A percentile compares a stretch with the other conserved stretches of the same genome.
Evolutionary conservation across 2,329 filamentous ascomycete species (phyloP).

Genomic region (Sporothrix sp.): DNA sequence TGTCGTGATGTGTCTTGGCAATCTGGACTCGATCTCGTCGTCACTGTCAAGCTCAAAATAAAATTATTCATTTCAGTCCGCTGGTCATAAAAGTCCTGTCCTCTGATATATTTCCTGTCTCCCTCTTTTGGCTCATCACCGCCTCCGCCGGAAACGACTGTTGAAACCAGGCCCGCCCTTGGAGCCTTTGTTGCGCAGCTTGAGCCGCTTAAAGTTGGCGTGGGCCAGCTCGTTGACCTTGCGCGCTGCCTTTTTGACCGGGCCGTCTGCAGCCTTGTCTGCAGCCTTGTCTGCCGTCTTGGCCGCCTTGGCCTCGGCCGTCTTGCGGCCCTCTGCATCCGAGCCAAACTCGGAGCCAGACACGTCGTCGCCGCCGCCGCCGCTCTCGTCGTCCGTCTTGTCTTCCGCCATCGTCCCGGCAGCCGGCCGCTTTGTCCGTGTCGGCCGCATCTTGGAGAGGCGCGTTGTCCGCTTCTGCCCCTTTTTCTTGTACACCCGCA

Average conservation of each 20-base stretch:
- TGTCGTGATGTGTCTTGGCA: constrained; percentile 2
- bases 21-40: neutral
- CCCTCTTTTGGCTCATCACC: constrained; percentile 19
- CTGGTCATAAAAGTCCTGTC: neutral
- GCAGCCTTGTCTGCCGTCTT: constrained; percentile 18
- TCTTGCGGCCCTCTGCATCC: constrained; percentile 20
- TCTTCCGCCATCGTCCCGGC: constrained; percentile 24
- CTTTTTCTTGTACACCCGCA: constrained; percentile 69
- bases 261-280: constrained; percentile 26
- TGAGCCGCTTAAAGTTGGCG: constrained; percentile 57
- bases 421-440: constrained; percentile 37
- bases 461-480: constrained; percentile 71
- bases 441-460: constrained; percentile 53
- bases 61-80: neutral
- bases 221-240: constrained; percentile 57
- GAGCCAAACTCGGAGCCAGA: constrained; percentile 6
- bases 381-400: constrained; percentile 23
- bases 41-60: neutral
- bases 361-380: constrained; percentile 31
- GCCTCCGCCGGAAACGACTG: constrained; percentile 47
- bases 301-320: constrained; percentile 18
- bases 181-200: constrained; percentile 51
- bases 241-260: constrained; percentile 41
- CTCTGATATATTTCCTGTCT: neutral
- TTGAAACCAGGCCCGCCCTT: constrained; percentile 50